Evolutionary conservation across 1,284 basidiomycete genomes (phyloP).

Genomic region (Trichosporon coremiiforme): DNA sequence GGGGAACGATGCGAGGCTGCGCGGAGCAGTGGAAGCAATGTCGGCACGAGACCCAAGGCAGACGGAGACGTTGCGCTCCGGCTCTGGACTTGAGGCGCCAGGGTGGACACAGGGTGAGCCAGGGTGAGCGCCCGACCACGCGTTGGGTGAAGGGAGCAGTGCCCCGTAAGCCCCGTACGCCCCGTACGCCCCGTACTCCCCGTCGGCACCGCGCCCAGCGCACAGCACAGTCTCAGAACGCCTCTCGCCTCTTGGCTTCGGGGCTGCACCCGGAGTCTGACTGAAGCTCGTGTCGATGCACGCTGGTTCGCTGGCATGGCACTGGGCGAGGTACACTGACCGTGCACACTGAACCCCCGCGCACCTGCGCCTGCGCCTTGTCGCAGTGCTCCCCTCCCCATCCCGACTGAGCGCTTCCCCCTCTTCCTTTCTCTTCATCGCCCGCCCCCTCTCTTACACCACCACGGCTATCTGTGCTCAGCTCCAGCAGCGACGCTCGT

Average conservation of each 20-base stretch:
- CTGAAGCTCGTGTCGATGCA: background rate
- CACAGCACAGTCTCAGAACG: too few species aligned
- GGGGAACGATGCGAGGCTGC: background rate
- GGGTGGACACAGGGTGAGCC: too few species aligned
- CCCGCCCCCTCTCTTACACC: background rate
- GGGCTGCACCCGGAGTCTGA: too few species aligned
- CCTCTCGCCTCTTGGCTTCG: background rate
- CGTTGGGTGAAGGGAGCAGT: too few species aligned
- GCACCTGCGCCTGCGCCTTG: background rate
- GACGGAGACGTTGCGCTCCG: background rate
- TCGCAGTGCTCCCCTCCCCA: too few species aligned
- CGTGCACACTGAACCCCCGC: background rate
- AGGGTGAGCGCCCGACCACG: background rate
- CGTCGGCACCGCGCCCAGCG: background rate
- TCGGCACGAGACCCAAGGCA: background rate
- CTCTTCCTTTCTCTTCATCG: background rate
- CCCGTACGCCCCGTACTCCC: too few species aligned
- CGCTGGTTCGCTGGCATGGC: too few species aligned
- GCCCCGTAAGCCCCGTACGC: too few species aligned
- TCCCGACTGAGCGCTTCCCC: too few species aligned
- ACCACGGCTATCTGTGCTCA: background rate
- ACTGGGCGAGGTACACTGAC: background rate
- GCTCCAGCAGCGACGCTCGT: background rate
- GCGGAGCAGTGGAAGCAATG: background rate
- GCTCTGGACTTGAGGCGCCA: slow-evolving; percentile 10